These are phyloP conservation scores for Teunomyces tritomae DNA, from an alignment of 805 yeast species.

Conservation along the genomic window DNA sequence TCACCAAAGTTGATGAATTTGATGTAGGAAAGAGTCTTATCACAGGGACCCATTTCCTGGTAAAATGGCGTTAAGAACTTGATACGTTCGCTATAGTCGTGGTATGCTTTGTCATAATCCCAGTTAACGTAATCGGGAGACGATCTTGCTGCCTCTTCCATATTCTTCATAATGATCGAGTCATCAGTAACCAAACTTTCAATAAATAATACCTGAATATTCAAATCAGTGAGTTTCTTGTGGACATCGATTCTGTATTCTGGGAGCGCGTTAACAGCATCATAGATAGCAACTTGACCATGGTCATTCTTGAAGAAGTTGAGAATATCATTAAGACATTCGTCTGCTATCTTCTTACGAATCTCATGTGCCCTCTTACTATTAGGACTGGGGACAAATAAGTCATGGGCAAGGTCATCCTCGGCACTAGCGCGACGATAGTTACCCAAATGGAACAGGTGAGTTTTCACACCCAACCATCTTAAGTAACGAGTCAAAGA, in stretches of 20 bases:
- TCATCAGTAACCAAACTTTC: slow-evolving; percentile 83
- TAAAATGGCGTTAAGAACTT: slow-evolving; percentile 65
- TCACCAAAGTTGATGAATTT: slow-evolving; percentile 91
- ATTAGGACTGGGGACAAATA: slow-evolving; percentile 57
- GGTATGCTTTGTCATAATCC: slow-evolving; percentile 70
- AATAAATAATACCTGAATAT: slow-evolving; percentile 79
- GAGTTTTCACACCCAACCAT: slow-evolving; percentile 95
- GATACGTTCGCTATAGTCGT: slow-evolving; percentile 74
- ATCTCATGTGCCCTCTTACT: slow-evolving; percentile 45
- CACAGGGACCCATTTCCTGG: slow-evolving; percentile 61
- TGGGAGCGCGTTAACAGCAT: slow-evolving; percentile 85
- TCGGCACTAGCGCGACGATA: slow-evolving; percentile 64
- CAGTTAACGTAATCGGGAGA: slow-evolving; percentile 86
- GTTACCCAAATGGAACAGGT: slow-evolving; percentile 88
- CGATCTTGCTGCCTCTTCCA: slow-evolving; percentile 71
- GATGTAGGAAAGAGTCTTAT: slow-evolving; percentile 62
- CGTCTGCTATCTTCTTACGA: slow-evolving; percentile 56
- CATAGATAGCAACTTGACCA: slow-evolving; percentile 96
- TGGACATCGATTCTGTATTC: slow-evolving; percentile 61
- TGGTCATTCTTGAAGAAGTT: slow-evolving; percentile 68
- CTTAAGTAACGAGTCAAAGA: slow-evolving; percentile 87
- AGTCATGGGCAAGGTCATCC: slow-evolving; percentile 60
- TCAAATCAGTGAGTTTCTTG: slow-evolving; percentile 49
- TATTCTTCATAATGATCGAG: slow-evolving; percentile 65
- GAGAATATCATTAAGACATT: slow-evolving; percentile 67